Evolutionary conservation across 108 stramenopile species (phyloP).

Genomic region (Skeletonema potamos): DNA sequence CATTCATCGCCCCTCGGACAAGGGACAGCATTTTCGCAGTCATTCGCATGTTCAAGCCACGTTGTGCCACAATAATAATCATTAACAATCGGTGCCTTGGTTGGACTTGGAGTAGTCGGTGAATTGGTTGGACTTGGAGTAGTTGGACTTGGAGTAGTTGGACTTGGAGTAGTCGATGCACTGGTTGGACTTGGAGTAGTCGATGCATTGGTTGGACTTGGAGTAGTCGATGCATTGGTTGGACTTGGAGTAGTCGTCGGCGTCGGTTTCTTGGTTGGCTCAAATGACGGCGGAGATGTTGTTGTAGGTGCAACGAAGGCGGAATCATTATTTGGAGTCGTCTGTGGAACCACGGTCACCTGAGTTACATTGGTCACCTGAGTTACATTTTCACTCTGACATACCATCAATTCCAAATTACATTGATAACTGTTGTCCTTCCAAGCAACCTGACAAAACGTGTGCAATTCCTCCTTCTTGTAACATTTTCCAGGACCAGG

Average conservation of each 20-base stretch:
- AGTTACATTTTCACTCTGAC: slow-evolving; percentile 6
- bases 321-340: not conserved
- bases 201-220: too few relatives aligned
- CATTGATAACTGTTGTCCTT: slow-evolving; percentile 9
- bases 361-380: not conserved
- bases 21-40: slow-evolving; percentile 39
- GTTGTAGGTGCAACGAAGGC: not conserved
- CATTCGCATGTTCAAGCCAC: slow-evolving; percentile 15
- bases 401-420: slow-evolving; percentile 17
- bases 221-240: not conserved
- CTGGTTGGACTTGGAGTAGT: not conserved
- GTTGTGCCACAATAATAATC: slow-evolving; percentile 29
- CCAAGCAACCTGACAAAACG: not conserved
- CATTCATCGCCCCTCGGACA: slow-evolving; percentile 42
- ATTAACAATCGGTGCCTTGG: not conserved
- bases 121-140: not conserved
- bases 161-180: too few relatives aligned
- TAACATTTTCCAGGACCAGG: slow-evolving; percentile 19
- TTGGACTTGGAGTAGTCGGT: not conserved
- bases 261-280: not conserved
- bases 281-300: not conserved
- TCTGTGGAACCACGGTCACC: not conserved
- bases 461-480: slow-evolving; percentile 10
- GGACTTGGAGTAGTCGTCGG: not conserved
- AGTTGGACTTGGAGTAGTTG: not conserved